phyloP scores from a whole-genome alignment of 495 filamentous ascomycete species.

The Neurospora sp. region DNA sequence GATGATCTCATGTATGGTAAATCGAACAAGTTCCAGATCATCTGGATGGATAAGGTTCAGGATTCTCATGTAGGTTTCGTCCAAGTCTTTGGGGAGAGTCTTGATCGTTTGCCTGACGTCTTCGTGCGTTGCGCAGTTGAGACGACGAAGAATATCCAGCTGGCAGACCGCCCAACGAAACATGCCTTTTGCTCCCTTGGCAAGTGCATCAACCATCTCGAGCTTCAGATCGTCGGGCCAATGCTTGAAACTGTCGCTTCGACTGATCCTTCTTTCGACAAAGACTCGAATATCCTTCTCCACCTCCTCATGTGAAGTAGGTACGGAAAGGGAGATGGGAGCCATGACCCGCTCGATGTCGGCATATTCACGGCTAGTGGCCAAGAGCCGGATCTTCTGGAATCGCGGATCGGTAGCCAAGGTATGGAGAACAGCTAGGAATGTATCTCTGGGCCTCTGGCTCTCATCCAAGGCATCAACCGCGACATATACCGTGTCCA shows the following conservation, averaged over 20 bases:
- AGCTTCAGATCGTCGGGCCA: conserved; percentile 14
- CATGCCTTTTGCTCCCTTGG: conserved; percentile 31
- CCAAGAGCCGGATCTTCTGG: conserved; percentile 26
- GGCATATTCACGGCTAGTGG: conserved; percentile 31
- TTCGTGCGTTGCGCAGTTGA: neutral
- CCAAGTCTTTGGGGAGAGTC: conserved; percentile 26
- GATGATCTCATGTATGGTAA: conserved; percentile 2
- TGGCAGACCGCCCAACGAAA: conserved; percentile 40
- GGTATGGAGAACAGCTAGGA: conserved; percentile 12
- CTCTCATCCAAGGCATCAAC: conserved; percentile 30
- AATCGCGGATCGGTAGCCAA: conserved; percentile 23
- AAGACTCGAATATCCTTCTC: conserved; percentile 24
- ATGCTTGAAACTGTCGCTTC: conserved; percentile 8
- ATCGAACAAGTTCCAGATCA: conserved; percentile 15
- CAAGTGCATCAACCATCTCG: conserved; percentile 19
- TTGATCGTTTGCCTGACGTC: conserved; percentile 19
- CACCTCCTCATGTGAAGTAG: conserved; percentile 27
- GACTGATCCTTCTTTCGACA: conserved; percentile 15
- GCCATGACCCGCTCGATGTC: conserved; percentile 24
- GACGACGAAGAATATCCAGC: conserved; percentile 27
- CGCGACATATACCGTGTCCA: conserved; percentile 16
- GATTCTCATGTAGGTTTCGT: conserved; percentile 32
- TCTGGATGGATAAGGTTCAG: conserved; percentile 18
- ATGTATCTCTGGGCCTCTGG: no score
- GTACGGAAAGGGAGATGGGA: conserved; percentile 10